phyloP scores from a whole-genome alignment of 2,329 filamentous ascomycete species.

The Ceratocystis eucalypticola region DNA sequence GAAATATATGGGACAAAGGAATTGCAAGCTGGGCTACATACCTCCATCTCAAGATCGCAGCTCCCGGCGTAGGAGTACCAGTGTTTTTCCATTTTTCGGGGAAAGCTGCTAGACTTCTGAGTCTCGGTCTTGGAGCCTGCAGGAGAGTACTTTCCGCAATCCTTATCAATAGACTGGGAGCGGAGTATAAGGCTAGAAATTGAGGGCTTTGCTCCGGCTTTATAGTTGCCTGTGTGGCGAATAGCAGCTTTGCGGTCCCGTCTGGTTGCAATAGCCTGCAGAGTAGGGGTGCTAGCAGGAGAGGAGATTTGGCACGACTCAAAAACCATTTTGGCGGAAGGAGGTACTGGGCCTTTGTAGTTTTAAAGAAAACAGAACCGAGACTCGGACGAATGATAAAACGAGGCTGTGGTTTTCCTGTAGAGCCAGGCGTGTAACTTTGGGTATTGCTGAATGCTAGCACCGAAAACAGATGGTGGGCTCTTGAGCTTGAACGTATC shows the following conservation, averaged over 20 bases:
- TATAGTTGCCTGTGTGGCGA: background rate
- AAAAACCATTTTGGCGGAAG: background rate
- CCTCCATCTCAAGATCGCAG: conserved; percentile 1
- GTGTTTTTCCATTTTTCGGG: conserved; percentile 7
- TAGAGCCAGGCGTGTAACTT: background rate
- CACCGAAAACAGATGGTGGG: background rate
- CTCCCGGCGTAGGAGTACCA: conserved; percentile 10
- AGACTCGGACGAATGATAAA: background rate
- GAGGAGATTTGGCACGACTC: background rate
- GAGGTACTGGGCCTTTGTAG: background rate
- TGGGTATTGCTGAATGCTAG: background rate
- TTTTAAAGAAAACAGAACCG: background rate
- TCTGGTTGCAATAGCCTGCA: conserved; percentile 1
- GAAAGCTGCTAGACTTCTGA: background rate
- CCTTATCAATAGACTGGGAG: background rate
- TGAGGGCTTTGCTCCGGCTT: background rate
- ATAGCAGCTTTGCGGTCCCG: conserved; percentile 11
- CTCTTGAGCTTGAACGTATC: background rate
- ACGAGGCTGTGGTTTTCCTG: too few species aligned
- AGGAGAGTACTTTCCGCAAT: background rate
- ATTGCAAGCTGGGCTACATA: background rate
- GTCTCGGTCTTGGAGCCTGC: background rate
- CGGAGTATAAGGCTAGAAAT: background rate
- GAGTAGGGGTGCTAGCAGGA: background rate
- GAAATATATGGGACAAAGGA: background rate